Base-by-base conservation (phyloP, 78 protist species). In the Polysphondylium violaceum region DNA sequence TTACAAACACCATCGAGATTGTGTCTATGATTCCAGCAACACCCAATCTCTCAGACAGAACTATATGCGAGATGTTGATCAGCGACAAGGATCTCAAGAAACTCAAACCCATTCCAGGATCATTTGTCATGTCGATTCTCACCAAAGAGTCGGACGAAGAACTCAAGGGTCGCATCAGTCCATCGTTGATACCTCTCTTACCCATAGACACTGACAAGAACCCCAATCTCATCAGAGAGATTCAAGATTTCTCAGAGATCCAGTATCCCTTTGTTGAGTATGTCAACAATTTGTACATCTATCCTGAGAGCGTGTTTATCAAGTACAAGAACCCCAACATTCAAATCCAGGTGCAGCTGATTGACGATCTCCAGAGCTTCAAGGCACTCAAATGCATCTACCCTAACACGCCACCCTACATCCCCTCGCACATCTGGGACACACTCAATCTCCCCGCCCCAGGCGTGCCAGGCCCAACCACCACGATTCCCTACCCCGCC, bases 281-380 rank as follows among this genome's bases (percentile, higher is more conserved):
- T 69, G 65, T 69, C 2, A 83, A 83, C 63, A 83, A 83, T 33
- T 61, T 83, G 47, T 83, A 83, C 9, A 83, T 83, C 38, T 83
- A 83, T 56, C 91, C 91, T 40, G 91, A 83, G 41, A 83, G 29
- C 12, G 77, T 56, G 8, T 69, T 63, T 50, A 83, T 83, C 36
- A 83, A 83, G 31, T 83, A 58, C 50, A 83, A 83, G 47, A 83
- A 83, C 33, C 91, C 91, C 21, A 83, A 83, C 14, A 69, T 83
- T 29, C 91, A 83, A 43, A 69, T 83, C 21, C 91, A 83, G 56
- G 91, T 69, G n/a, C 91, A 83, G 56, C 36, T 83, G 27, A 23
- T 83, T 41, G 91, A 83, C n/a, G 91, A 83, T 59, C 41, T 83
- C 6, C 19, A 21, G 9, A 29, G 56, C 17, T 56, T 83, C 36